Conservation (phyloP, 805 yeast genomes). For the Candida argentea region DNA sequence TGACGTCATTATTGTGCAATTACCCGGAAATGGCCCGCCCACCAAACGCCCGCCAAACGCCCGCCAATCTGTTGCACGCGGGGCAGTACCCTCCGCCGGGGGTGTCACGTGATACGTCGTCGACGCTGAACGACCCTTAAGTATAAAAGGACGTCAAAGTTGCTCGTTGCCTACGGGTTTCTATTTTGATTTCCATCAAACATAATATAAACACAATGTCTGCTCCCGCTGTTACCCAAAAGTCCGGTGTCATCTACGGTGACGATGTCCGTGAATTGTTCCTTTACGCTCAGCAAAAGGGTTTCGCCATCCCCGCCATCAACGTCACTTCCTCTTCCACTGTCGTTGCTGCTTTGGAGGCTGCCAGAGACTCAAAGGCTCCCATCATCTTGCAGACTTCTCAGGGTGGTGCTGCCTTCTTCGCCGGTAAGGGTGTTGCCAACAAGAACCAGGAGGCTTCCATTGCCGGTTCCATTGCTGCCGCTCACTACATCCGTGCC, state of each 20-base stretch:
- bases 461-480: slow-evolving; percentile 90
- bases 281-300: slow-evolving; percentile 86
- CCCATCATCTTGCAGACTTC: slow-evolving; percentile 97
- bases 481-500: slow-evolving; percentile 94
- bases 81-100: too few species aligned
- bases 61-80: too few species aligned
- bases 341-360: slow-evolving; percentile 46
- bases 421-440: slow-evolving; percentile 98
- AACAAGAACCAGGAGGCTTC: slow-evolving; percentile 92
- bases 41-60: too few species aligned
- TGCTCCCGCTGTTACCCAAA: slow-evolving; percentile 68
- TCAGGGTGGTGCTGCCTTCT: slow-evolving; percentile 99
- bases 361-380: slow-evolving; percentile 46
- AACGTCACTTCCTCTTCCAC: slow-evolving; percentile 97
- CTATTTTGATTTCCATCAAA: neutral
- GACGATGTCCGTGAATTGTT: slow-evolving; percentile 85
- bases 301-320: slow-evolving; percentile 97
- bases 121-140: too few species aligned
- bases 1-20: too few species aligned
- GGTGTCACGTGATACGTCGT: too few species aligned
- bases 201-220: slow-evolving; percentile 29
- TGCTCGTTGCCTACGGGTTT: too few species aligned
- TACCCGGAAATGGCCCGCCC: too few species aligned
- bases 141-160: too few species aligned
- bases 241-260: slow-evolving; percentile 97